A percentile compares a stretch with the other conserved stretches of the same genome.
These are phyloP conservation scores for Cercospora citrullina DNA, from an alignment of 2,329 filamentous ascomycete species.

Conservation along the genomic window DNA sequence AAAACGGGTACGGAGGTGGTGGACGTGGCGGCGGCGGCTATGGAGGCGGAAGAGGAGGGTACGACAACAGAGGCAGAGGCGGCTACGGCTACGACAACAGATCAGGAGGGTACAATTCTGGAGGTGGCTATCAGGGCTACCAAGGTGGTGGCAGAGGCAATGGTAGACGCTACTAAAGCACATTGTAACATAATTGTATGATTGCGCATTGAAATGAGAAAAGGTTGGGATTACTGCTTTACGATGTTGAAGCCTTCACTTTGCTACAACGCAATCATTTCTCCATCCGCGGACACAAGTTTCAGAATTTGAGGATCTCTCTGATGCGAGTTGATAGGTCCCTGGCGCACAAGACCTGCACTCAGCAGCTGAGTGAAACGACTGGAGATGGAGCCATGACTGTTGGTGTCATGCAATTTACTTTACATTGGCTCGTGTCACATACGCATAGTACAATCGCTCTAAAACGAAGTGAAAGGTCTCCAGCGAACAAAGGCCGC, in stretches of 20 bases:
- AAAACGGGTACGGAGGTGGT: slow-evolving; percentile 29
- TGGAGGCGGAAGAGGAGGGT: slow-evolving; percentile 26
- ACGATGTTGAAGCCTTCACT: not conserved
- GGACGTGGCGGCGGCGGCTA: slow-evolving; percentile 23
- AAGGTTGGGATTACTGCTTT: not conserved
- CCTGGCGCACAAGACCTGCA: not conserved
- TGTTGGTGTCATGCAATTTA: not conserved
- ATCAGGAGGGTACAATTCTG: slow-evolving; percentile 12
- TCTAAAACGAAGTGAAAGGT: not conserved
- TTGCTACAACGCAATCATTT: not conserved
- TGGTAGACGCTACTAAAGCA: slow-evolving; percentile 17
- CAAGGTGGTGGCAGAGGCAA: slow-evolving; percentile 14
- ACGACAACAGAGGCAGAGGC: slow-evolving; percentile 32
- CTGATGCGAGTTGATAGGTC: not conserved
- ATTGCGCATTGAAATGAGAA: not conserved
- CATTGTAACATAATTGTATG: not conserved
- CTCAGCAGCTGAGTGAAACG: not conserved
- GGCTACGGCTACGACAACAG: slow-evolving; percentile 22
- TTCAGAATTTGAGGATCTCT: not conserved
- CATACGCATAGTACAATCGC: not conserved
- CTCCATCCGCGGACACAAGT: not conserved
- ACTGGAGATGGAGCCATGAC: not conserved
- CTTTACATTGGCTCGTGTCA: not conserved
- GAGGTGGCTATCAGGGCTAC: slow-evolving; percentile 18
- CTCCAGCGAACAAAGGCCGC: not conserved